These are phyloP conservation scores for Phylloporus sp. DNA, from an alignment of 768 basidiomycete genomes.

Conservation along the genomic window DNA sequence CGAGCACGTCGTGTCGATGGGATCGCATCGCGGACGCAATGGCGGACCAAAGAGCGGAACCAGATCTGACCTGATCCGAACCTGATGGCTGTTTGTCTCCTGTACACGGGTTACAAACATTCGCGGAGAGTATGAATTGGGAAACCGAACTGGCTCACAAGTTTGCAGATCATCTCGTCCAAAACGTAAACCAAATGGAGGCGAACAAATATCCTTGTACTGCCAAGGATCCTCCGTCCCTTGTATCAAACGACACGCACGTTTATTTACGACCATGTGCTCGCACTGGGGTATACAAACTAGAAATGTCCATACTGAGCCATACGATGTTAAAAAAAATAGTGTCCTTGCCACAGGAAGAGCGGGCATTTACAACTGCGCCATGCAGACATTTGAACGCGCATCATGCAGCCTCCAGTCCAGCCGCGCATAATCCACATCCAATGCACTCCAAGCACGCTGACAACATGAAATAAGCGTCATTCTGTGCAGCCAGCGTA, in stretches of 20 bases:
- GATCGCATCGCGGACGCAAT: background rate
- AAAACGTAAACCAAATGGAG: background rate
- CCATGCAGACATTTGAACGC: background rate
- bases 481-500: background rate
- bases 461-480: constrained; percentile 21
- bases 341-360: background rate
- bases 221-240: too few species aligned
- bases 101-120: background rate
- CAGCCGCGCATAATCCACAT: constrained; percentile 65
- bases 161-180: background rate
- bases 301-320: background rate
- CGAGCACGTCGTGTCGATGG: background rate
- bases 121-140: background rate
- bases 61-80: background rate
- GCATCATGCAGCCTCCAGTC: constrained; percentile 21
- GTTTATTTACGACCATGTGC: background rate
- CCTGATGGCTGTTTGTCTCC: background rate
- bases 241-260: background rate
- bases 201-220: too few species aligned
- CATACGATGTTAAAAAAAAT: background rate
- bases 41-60: constrained; percentile 1
- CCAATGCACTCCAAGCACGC: constrained; percentile 67
- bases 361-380: background rate
- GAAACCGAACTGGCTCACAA: constrained; percentile 17
- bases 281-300: background rate